Conservation (phyloP, 345 rosid species). For the Noccaea bulbosa region DNA sequence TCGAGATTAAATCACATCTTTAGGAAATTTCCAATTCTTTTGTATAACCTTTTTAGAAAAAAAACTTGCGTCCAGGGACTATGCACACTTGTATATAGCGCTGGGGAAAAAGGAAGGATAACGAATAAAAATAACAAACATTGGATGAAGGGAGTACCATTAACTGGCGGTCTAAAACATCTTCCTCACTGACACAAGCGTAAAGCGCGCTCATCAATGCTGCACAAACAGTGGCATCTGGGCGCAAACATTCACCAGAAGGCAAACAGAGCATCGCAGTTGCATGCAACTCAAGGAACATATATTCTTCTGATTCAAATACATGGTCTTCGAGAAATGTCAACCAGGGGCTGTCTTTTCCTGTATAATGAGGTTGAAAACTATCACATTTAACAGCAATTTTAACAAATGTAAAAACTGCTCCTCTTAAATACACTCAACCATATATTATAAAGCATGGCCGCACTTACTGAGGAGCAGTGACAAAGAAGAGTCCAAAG, state of each 20-base stretch:
- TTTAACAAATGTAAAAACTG: constrained; percentile 7
- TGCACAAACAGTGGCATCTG: constrained; percentile 87
- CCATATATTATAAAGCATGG: constrained; percentile 3
- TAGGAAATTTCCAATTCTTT: constrained; percentile 6
- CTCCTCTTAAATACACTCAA: constrained; percentile 21
- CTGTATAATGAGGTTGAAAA: constrained; percentile 48
- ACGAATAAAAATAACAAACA: neutral
- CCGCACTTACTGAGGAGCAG: constrained; percentile 69
- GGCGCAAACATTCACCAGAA: constrained; percentile 90
- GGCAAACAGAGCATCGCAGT: constrained; percentile 90
- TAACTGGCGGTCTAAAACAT: constrained; percentile 73
- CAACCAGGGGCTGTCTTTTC: constrained; percentile 76
- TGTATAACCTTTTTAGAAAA: constrained; percentile 23
- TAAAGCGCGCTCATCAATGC: constrained; percentile 90
- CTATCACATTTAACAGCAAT: constrained; percentile 30
- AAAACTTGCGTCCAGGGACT: constrained; percentile 3
- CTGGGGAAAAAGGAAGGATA: constrained; percentile 1
- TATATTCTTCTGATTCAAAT: constrained; percentile 54
- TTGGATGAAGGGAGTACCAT: constrained; percentile 54
- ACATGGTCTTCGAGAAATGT: constrained; percentile 60
- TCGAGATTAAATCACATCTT: constrained; percentile 10
- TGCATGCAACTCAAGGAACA: constrained; percentile 86
- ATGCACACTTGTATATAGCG: constrained; percentile 2
- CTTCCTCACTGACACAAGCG: constrained; percentile 82
- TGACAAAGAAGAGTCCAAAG: constrained; percentile 62